Evolutionary conservation across 345 rosid genomes (phyloP), one percentile per base, ranked within the genome.

Genomic region (Corchorus olitorius): DNA sequence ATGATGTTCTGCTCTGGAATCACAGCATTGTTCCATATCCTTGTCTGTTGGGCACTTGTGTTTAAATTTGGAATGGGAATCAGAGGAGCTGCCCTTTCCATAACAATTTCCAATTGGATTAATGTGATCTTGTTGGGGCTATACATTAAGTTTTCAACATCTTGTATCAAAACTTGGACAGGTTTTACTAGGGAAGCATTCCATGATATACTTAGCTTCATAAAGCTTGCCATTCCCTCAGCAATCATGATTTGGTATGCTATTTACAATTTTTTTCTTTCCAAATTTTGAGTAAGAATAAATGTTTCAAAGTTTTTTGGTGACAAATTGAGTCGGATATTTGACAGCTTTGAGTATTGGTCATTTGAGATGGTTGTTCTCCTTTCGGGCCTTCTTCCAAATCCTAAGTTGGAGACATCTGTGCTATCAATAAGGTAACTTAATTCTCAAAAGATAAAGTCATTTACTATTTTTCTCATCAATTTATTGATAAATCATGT

Each of bases 161-260:
- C 83, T 56, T 87, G 80, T 73, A 33, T 14, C 10, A 77, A 75
- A 58, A 87, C 89, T 45, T 87, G 93, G 88, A 83, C 81, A 3
- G 86, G 93, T 13, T 84, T 89, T 66, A 74, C 87, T 9, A 79
- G 34, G 11, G 85, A 83, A 72, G 88, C 89, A 16, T 50, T 89
- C 60, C 83, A 75, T 19, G 81, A 79, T 65, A 35, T 89, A 8
- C 70, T 75, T 59, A 48, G 81, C 75, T 89, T 89, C 61, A n/a
- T 87, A 9, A 89, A 79, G 77, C 84, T 89, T 73, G 90, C 88
- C 8, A 43, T 87, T 78, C 88, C 92, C 68, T 89, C 92, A 0
- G 87, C 92, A 33, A 20, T 83, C 52, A 89, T 89, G 92, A 84
- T 87, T 53, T 87, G 92, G 92, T 87, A 76, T 52, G 34, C 16